phyloP scores from a whole-genome alignment of 495 filamentous ascomycete genomes.

The Penicillium bovifimosum region DNA sequence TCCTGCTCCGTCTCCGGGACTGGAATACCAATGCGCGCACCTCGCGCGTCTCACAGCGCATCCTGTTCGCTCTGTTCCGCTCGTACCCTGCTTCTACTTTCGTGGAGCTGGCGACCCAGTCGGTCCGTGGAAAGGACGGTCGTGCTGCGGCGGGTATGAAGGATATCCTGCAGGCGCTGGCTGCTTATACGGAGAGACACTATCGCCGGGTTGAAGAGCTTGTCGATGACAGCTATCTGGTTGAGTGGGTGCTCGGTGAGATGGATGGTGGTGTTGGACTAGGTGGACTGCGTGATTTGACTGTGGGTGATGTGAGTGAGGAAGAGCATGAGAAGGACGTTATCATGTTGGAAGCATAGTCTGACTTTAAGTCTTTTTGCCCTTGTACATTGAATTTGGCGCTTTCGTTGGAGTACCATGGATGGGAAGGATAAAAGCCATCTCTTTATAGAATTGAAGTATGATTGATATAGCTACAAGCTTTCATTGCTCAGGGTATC shows the following conservation, averaged over 20 bases:
- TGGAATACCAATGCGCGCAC: conserved; percentile 96
- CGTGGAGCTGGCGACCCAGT: conserved; percentile 51
- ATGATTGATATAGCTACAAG: background rate
- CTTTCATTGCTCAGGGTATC: conserved; percentile 20
- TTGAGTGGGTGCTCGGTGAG: conserved; percentile 85
- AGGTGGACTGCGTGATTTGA: conserved; percentile 29
- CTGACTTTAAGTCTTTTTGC: conserved; percentile 4
- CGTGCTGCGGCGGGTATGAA: conserved; percentile 60
- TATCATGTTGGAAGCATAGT: conserved; percentile 39
- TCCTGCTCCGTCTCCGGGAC: conserved; percentile 77
- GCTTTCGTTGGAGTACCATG: conserved; percentile 24
- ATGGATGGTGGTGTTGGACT: conserved; percentile 69
- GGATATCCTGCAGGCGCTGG: conserved; percentile 77
- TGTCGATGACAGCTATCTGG: conserved; percentile 87
- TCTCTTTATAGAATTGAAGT: conserved; percentile 26
- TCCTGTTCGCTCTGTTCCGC: conserved; percentile 73
- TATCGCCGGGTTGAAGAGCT: conserved; percentile 82
- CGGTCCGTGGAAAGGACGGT: conserved; percentile 30
- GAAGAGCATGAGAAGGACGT: conserved; percentile 42
- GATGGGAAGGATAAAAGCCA: conserved; percentile 26
- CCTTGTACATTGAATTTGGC: conserved; percentile 28
- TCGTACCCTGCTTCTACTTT: conserved; percentile 71
- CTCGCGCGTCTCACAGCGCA: conserved; percentile 76
- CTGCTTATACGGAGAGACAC: conserved; percentile 86
- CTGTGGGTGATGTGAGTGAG: conserved; percentile 14